Percentiles rank a stretch among this genome's conserved stretches.
Evolutionary conservation across 2,329 filamentous ascomycete species (phyloP).

Genomic region (Xylariaceae sp.): DNA sequence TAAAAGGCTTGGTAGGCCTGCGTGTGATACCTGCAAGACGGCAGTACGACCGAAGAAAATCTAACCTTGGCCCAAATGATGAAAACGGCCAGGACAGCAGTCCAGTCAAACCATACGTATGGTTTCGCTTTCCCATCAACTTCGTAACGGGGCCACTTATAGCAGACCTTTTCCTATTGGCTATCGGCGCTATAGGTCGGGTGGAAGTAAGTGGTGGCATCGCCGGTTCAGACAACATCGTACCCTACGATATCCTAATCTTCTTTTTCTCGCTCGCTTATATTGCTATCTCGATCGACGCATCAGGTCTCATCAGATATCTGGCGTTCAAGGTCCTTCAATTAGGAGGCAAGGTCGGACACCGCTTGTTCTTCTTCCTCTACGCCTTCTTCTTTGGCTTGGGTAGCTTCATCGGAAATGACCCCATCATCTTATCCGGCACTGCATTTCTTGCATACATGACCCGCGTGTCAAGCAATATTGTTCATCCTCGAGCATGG

Average conservation of each 20-base stretch:
- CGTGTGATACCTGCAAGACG: conserved; percentile 60
- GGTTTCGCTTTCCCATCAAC: conserved; percentile 68
- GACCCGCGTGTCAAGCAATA: conserved; percentile 77
- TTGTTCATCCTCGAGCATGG: conserved; percentile 74
- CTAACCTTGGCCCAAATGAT: not conserved
- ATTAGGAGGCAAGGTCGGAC: conserved; percentile 71
- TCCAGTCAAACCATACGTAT: conserved; percentile 51
- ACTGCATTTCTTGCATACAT: conserved; percentile 80
- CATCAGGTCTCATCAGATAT: conserved; percentile 74
- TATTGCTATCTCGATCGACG: conserved; percentile 79
- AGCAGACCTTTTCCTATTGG: conserved; percentile 74
- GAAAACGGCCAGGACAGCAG: conserved; percentile 29
- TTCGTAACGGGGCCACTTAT: conserved; percentile 74
- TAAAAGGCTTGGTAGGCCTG: conserved; percentile 49
- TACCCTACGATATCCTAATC: conserved; percentile 74
- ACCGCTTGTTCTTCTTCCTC: conserved; percentile 73
- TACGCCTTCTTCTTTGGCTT: conserved; percentile 75
- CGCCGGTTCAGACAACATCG: conserved; percentile 69
- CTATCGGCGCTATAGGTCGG: conserved; percentile 70
- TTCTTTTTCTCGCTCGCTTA: conserved; percentile 79
- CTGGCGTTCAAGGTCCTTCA: conserved; percentile 74
- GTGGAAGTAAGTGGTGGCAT: conserved; percentile 74
- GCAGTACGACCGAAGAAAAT: conserved; percentile 30
- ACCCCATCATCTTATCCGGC: conserved; percentile 76
- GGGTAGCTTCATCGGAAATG: conserved; percentile 74